Base-by-base conservation (phyloP, 2,329 filamentous ascomycete genomes). In the Xylariaceae sp. region DNA sequence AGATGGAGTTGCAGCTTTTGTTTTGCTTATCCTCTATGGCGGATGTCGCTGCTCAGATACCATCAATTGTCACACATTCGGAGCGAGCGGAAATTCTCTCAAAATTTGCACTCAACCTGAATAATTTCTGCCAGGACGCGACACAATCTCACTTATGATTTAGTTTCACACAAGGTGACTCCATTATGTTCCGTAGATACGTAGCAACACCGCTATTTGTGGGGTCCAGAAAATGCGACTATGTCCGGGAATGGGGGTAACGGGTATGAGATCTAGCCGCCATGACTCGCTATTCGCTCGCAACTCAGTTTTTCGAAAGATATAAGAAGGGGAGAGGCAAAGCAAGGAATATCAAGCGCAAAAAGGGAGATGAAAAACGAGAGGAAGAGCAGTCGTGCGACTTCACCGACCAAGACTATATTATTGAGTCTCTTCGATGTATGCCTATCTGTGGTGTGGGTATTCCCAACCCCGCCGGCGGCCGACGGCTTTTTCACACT, bases 401-500 rank as follows among this genome's bases (percentile, higher is more conserved):
- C 32, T 21, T 16, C 19, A 13, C 26, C n/a, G 9, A 30, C 29
- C n/a, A n/a, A n/a, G 32, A 10, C 5, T 30, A n/a, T 16, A 29
- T 10, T 26, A 19, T 26, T 39, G 21, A 39, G 21, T 22, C 21
- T 29, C 21, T 43, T 19, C 41, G 22, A 34, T 13, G 13, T 15
- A 15, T 34, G 3, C 13, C 7, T 34, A 13, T 34, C 6, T 34
- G 13, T 15, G 32, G 32, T n/a, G 32, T 34, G 13, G 10, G 13
- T 12, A 34, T 12, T 15, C 18, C 10, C 19, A 41, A 21, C 32
- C 43, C 42, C 46, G 58, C 55, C 55, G 56, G 50, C 48, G 47
- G 56, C 59, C 61, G 55, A 58, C 55, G 59, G 57, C 57, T 61
- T 52, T 42, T 58, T 46, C 26, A 48, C 44, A 48, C 34, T n/a